These are phyloP conservation scores for Rhodotorula sp. DNA, from an alignment of 1,284 basidiomycete species.

Conservation along the genomic window DNA sequence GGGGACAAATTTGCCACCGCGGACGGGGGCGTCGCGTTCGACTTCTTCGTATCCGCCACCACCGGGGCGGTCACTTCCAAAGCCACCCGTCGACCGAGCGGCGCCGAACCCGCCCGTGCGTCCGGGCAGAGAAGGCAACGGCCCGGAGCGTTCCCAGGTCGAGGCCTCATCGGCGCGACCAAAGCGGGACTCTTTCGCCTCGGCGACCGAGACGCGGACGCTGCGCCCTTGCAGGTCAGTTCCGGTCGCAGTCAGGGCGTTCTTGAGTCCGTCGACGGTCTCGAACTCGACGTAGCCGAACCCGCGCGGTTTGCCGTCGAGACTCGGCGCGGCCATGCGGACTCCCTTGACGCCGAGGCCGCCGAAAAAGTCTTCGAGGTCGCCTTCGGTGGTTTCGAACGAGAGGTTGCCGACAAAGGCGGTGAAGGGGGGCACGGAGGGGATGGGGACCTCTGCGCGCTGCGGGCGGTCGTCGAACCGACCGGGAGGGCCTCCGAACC, in stretches of 20 bases:
- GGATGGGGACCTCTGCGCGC: slow-evolving; percentile 89
- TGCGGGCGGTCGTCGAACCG: slow-evolving; percentile 53
- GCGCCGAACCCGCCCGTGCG: slow-evolving; percentile 49
- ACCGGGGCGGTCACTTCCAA: slow-evolving; percentile 33
- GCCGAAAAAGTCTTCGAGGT: slow-evolving; percentile 77
- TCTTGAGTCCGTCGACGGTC: slow-evolving; percentile 77
- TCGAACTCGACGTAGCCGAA: slow-evolving; percentile 97
- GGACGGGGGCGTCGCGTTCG: slow-evolving; percentile 51
- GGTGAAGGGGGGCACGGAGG: slow-evolving; percentile 92
- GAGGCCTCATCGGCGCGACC: slow-evolving; percentile 42
- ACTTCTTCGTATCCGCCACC: slow-evolving; percentile 41
- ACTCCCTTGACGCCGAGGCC: slow-evolving; percentile 68
- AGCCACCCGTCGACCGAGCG: slow-evolving; percentile 17
- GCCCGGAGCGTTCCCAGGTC: slow-evolving; percentile 42
- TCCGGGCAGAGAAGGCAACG: slow-evolving; percentile 39
- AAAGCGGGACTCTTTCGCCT: slow-evolving; percentile 69
- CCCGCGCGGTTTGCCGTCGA: slow-evolving; percentile 86
- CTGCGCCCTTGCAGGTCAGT: slow-evolving; percentile 71
- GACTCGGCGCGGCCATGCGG: slow-evolving; percentile 84
- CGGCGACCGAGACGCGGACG: slow-evolving; percentile 89
- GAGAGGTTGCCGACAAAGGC: slow-evolving; percentile 94
- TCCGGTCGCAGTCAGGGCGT: slow-evolving; percentile 66
- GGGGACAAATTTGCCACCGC: slow-evolving; percentile 53
- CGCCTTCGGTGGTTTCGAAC: slow-evolving; percentile 83
- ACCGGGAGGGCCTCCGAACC: slow-evolving; percentile 1